Evolutionary conservation across 805 yeast genomes (phyloP), one percentile per base, ranked within the genome.

Genomic region (Kodamaea jinghongensis): DNA sequence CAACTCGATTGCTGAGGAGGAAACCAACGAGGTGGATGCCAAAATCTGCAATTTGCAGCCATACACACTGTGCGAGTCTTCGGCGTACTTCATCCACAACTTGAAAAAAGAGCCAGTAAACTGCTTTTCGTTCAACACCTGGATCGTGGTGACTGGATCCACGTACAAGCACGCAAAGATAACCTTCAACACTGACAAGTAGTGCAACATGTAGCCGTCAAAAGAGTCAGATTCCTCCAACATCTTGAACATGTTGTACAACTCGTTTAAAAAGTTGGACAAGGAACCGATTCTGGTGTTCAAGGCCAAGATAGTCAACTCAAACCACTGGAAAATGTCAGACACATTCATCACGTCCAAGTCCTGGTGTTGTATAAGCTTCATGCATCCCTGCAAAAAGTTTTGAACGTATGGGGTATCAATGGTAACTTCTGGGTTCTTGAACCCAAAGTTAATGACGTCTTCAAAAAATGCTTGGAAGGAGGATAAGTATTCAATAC

Each of bases 381-480:
- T 59, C 48, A 68, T 65, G 46, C 71, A 61, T 16, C 67, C 56
- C 12, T 55, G 54, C 26, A 70, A 50, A 40, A 70, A 55, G 12
- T 63, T 49, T 46, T 68, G 73, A 28, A 69, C 72, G 16, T 60
- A 47, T 7, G 65, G 66, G 31, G 54, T 56, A 47, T 62, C 74
- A 58, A 61, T 65, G 2, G 70, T 59, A 16, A 62, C 41, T 14
- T 52, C 52, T 28, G 44, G 55, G 52, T 52, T 61, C 16, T 52
- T 52, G 56, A 79, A 79, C 1, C 83, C 83, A 46, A 65, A 61
- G 36, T 70, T 64, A 3, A 78, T 71, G 20, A 79, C 61, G 27
- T 73, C 68, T 54, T 79, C 82, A 46, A 78, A 75, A 53, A 76
- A 77, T n/a, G 79, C 73, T 34, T 69, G 66, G 55, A 75, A 79